Conservation (phyloP, 805 yeast genomes). For the Suhomyces sp. region DNA sequence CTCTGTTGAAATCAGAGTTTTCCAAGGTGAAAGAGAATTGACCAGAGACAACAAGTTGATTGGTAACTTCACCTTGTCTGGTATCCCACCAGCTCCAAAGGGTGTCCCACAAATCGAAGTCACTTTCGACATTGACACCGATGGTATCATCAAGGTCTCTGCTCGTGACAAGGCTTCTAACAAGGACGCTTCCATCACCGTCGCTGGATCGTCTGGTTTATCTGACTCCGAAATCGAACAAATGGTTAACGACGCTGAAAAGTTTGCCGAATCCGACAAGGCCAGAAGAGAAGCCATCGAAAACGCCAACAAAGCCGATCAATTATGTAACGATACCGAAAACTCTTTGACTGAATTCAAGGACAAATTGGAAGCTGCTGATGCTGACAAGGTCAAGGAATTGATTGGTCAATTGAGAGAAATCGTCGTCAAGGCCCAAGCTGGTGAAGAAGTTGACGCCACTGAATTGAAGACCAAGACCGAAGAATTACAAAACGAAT, state of each 20-base stretch:
- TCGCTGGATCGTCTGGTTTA: constrained; percentile 93
- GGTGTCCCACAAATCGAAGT: constrained; percentile 95
- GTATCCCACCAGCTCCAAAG: constrained; percentile 94
- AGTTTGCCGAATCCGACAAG: constrained; percentile 83
- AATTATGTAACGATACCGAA: constrained; percentile 58
- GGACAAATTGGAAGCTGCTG: constrained; percentile 45
- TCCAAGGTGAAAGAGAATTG: constrained; percentile 99
- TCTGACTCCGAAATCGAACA: constrained; percentile 86
- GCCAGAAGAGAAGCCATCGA: constrained; percentile 82
- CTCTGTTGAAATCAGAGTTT: constrained; percentile 71
- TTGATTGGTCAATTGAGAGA: constrained; percentile 61
- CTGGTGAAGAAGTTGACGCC: constrained; percentile 60
- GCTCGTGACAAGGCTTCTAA: constrained; percentile 92
- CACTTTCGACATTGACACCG: constrained; percentile 94
- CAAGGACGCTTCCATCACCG: constrained; percentile 93
- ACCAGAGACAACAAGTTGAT: constrained; percentile 96
- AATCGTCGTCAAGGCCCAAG: constrained; percentile 61
- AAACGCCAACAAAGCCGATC: constrained; percentile 80
- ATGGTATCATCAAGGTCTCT: constrained; percentile 93
- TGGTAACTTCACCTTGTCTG: constrained; percentile 93
- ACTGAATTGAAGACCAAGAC: constrained; percentile 68
- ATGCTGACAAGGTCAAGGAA: constrained; percentile 48
- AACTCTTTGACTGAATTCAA: constrained; percentile 47
- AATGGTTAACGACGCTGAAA: constrained; percentile 89
- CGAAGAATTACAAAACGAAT: constrained; percentile 70